These are phyloP conservation scores for Hyphodiscus hymeniophilus DNA, from an alignment of 495 filamentous ascomycete species.

Conservation along the genomic window DNA sequence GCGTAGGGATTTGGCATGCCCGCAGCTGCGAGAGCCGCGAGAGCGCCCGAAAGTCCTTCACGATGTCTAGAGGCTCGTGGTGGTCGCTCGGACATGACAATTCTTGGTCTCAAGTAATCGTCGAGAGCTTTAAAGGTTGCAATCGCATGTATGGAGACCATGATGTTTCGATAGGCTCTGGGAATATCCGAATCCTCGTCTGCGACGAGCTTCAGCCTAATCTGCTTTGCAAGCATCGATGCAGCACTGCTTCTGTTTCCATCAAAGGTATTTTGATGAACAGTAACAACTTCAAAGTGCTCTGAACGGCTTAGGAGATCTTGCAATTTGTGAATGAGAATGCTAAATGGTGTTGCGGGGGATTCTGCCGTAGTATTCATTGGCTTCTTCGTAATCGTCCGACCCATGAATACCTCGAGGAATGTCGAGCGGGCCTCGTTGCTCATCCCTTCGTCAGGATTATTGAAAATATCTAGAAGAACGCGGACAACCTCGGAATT, in stretches of 20 bases:
- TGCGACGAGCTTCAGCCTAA: constrained; percentile 80
- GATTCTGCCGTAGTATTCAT: constrained; percentile 54
- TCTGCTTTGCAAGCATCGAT: constrained; percentile 94
- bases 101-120: constrained; percentile 89
- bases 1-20: constrained; percentile 24
- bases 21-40: constrained; percentile 76
- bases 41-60: constrained; percentile 56
- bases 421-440: constrained; percentile 71
- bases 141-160: constrained; percentile 98
- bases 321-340: constrained; percentile 89
- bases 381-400: constrained; percentile 50
- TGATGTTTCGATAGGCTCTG: constrained; percentile 76
- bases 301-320: constrained; percentile 93
- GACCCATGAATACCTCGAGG: constrained; percentile 89
- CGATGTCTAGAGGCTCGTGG: constrained; percentile 58
- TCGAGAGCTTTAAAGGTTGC: constrained; percentile 96
- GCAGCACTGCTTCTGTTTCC: constrained; percentile 86
- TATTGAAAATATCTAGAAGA: constrained; percentile 73
- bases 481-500: constrained; percentile 82
- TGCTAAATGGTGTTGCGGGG: constrained; percentile 76
- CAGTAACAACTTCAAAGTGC: constrained; percentile 95
- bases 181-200: constrained; percentile 89
- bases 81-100: constrained; percentile 71
- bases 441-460: constrained; percentile 46
- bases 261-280: constrained; percentile 87